Evolutionary conservation across 140 eudicot species (phyloP), one percentile per base, ranked within the genome.

Genomic region (Bidens hawaiensis): DNA sequence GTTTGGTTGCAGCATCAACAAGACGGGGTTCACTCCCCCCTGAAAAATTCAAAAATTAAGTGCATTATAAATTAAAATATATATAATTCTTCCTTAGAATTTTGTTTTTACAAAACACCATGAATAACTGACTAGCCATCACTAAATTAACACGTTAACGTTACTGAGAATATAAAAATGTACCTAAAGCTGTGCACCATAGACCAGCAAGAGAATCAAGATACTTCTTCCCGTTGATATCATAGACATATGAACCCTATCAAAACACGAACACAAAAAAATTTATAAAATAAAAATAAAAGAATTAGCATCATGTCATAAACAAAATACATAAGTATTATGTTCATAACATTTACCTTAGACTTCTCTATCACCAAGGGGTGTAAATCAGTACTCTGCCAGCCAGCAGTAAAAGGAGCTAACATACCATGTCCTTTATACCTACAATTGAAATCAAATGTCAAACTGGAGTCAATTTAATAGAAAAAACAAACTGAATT

Each of bases 181-280:
- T 82, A 91, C 99, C 99, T 70, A 93, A 75, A 47, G 95, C 80
- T 25, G 96, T 93, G 83, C 93, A 76, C 99, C 99, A 93, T 60
- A 93, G 72, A 73, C 96, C 99, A 76, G 99, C 96, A 71, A 93
- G 96, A 57, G 99, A 42, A 82, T 93, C 99, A 64, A 93, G 93
- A 79, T 93, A 93, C 81, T 81, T 87, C 49, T 80, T 93, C 46
- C 99, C 99, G 31, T 87, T 75, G 9, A 41, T 51, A 72, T 93
- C 99, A 49, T 82, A 93, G 19, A 93, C 96, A 70, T 93, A 83
- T 64, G 82, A 82, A 34, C 99, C 99, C 99, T 87, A 60, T 49
- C 56, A 46, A 21, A 40, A 71, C 60, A 76, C 60, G 60, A 52
- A 75, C 34, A 55, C 49, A 56, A 62, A 17, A 4, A 19, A n/a